A percentile compares a stretch with the other conserved stretches of the same genome.
Conservation (phyloP, 306 rosid species). For the Quercus alba region DNA sequence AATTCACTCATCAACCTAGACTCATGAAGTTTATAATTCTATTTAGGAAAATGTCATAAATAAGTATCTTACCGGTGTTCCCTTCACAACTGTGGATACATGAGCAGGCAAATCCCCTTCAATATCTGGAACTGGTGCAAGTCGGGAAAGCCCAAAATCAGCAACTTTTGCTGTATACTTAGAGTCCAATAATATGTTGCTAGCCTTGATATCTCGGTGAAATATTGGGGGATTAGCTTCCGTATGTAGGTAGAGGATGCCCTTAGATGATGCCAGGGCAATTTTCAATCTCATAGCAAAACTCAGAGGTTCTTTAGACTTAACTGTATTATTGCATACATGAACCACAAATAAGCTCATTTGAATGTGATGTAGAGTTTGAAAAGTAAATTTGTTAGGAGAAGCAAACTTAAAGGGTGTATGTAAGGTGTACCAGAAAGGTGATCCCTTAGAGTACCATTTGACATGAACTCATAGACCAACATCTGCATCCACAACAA, state of each 20-base stretch:
- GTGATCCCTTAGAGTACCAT: slow-evolving; percentile 85
- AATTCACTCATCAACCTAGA: too few species aligned
- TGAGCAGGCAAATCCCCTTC: slow-evolving; percentile 76
- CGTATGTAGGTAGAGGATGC: slow-evolving; percentile 78
- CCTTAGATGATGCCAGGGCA: slow-evolving; percentile 84
- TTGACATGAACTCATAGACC: slow-evolving; percentile 86
- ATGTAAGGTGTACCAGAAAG: slow-evolving; percentile 61
- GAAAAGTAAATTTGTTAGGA: not conserved
- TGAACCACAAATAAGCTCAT: not conserved
- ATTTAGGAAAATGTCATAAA: not conserved
- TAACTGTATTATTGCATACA: slow-evolving; percentile 39
- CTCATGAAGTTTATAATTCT: not conserved
- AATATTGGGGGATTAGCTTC: slow-evolving; percentile 98
- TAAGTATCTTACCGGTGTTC: slow-evolving; percentile 76
- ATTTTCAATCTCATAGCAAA: slow-evolving; percentile 71
- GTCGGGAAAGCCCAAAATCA: slow-evolving; percentile 94
- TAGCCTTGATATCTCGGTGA: slow-evolving; percentile 94
- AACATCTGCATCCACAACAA: slow-evolving; percentile 69
- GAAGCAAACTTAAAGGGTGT: slow-evolving; percentile 11
- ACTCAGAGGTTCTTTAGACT: slow-evolving; percentile 50
- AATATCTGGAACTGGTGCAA: slow-evolving; percentile 82
- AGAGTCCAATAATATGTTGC: slow-evolving; percentile 83
- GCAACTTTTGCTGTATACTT: slow-evolving; percentile 77
- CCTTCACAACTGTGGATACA: slow-evolving; percentile 93
- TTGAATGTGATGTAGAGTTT: not conserved